A percentile compares a stretch with the other conserved stretches of the same genome.
Conservation (phyloP, 2,329 filamentous ascomycete species). For the Neoscytalidium dimidiatum region DNA sequence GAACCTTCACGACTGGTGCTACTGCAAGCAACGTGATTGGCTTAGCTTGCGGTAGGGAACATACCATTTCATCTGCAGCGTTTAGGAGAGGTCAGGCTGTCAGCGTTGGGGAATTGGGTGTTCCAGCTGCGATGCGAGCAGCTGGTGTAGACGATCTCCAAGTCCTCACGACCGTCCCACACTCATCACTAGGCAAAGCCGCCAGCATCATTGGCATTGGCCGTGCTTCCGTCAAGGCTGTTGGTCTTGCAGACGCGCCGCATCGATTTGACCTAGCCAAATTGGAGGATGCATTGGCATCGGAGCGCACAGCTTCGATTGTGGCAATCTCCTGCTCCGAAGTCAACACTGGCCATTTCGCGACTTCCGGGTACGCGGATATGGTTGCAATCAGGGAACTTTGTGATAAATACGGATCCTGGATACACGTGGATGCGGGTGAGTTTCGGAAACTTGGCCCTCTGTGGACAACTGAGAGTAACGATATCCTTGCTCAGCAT, state of each 20-base stretch:
- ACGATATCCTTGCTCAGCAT: conserved; percentile 54
- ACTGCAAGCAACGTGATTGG: conserved; percentile 68
- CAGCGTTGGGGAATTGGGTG: conserved; percentile 67
- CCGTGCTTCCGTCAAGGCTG: conserved; percentile 63
- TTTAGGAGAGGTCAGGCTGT: conserved; percentile 30
- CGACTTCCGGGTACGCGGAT: conserved; percentile 60
- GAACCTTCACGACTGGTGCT: conserved; percentile 76
- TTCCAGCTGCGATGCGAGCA: conserved; percentile 65
- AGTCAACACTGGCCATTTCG: conserved; percentile 86
- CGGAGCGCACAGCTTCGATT: conserved; percentile 65
- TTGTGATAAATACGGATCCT: conserved; percentile 73
- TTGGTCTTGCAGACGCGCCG: conserved; percentile 57
- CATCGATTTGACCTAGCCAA: conserved; percentile 70
- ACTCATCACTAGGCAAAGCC: conserved; percentile 83
- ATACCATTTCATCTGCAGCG: conserved; percentile 54
- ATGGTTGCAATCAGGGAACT: conserved; percentile 65
- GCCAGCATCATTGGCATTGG: conserved; percentile 82
- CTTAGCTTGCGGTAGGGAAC: conserved; percentile 71
- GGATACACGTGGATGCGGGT: conserved; percentile 87
- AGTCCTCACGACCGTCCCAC: conserved; percentile 77
- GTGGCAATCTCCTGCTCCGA: conserved; percentile 83
- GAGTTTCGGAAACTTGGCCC: no score
- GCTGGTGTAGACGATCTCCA: conserved; percentile 70
- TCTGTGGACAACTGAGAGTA: no score
- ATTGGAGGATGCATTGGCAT: conserved; percentile 62